Percentiles rank a stretch among this genome's conserved stretches.
These are phyloP conservation scores for Arthrocladium fulminans DNA, from an alignment of 2,329 filamentous ascomycete genomes.

Conservation along the genomic window DNA sequence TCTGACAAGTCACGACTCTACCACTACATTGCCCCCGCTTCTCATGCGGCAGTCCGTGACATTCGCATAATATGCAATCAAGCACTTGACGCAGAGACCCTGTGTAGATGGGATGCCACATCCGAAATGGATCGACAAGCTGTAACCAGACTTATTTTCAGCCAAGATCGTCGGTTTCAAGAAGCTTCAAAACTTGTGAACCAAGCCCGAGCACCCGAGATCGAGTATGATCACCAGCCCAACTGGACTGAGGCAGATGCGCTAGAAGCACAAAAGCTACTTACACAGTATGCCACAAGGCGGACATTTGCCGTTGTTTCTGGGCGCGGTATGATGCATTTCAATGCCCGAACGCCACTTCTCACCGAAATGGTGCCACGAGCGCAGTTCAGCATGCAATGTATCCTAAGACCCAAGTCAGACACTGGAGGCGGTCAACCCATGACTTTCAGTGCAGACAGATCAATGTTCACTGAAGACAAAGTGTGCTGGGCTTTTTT, in stretches of 20 bases:
- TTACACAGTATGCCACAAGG: slow-evolving; percentile 76
- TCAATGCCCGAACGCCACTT: slow-evolving; percentile 75
- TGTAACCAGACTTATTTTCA: slow-evolving; percentile 79
- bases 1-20: not conserved
- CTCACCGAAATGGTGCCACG: slow-evolving; percentile 88
- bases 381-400: slow-evolving; percentile 82
- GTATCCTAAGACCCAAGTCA: slow-evolving; percentile 82
- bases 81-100: slow-evolving; percentile 39
- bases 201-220: slow-evolving; percentile 67
- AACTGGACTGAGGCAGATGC: slow-evolving; percentile 79
- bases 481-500: slow-evolving; percentile 99
- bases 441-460: slow-evolving; percentile 69
- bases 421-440: slow-evolving; percentile 47
- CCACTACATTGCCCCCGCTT: not conserved
- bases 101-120: slow-evolving; percentile 61
- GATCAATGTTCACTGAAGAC: slow-evolving; percentile 78
- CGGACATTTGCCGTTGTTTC: slow-evolving; percentile 82
- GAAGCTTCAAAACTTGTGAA: slow-evolving; percentile 82
- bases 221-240: slow-evolving; percentile 66
- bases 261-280: slow-evolving; percentile 82
- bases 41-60: slow-evolving; percentile 47
- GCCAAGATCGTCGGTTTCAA: slow-evolving; percentile 78
- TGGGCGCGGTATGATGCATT: slow-evolving; percentile 80
- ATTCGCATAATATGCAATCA: slow-evolving; percentile 62
- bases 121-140: slow-evolving; percentile 75